These are phyloP conservation scores for Trichothecium roseum DNA, from an alignment of 2,329 filamentous ascomycete genomes.

Conservation along the genomic window DNA sequence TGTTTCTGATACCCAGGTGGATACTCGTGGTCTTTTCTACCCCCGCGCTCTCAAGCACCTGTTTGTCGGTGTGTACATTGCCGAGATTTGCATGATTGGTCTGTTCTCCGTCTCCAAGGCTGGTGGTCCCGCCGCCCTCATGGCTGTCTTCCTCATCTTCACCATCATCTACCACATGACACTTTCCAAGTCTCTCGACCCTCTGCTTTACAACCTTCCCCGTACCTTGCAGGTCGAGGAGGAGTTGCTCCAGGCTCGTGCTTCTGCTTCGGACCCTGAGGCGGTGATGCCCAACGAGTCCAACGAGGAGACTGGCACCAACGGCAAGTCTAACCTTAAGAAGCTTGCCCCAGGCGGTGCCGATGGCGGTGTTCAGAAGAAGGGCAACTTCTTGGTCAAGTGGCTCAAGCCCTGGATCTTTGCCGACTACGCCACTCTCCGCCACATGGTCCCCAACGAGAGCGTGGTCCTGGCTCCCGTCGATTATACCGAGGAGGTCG, in stretches of 20 bases:
- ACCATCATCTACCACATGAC: slow-evolving; percentile 67
- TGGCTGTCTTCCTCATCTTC: slow-evolving; percentile 67
- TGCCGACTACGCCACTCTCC: slow-evolving; percentile 60
- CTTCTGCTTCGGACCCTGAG: slow-evolving; percentile 1
- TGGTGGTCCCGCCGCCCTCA: slow-evolving; percentile 61
- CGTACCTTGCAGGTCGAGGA: slow-evolving; percentile 42
- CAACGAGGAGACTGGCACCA: slow-evolving; percentile 10
- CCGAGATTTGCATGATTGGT: slow-evolving; percentile 69
- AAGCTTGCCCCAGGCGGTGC: slow-evolving; percentile 12
- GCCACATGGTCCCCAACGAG: slow-evolving; percentile 56
- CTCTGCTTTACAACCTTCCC: slow-evolving; percentile 63
- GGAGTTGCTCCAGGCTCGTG: slow-evolving; percentile 21
- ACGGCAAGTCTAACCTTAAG: slow-evolving; percentile 15
- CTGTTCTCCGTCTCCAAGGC: slow-evolving; percentile 63
- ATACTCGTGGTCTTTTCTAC: slow-evolving; percentile 84
- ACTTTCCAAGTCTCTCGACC: slow-evolving; percentile 57
- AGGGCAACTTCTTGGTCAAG: slow-evolving; percentile 41
- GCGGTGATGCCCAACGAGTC: slow-evolving; percentile 4
- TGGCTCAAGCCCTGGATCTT: slow-evolving; percentile 72
- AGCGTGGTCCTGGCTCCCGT: slow-evolving; percentile 34
- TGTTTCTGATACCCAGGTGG: slow-evolving; percentile 66
- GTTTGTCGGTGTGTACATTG: slow-evolving; percentile 70
- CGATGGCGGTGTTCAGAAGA: slow-evolving; percentile 22
- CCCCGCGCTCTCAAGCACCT: slow-evolving; percentile 82
- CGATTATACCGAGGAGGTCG: slow-evolving; percentile 51